Evolutionary conservation across 1,139 yeast species (phyloP), one percentile per base, ranked within the genome.

Genomic region (Debaryomycetaceae sp.): DNA sequence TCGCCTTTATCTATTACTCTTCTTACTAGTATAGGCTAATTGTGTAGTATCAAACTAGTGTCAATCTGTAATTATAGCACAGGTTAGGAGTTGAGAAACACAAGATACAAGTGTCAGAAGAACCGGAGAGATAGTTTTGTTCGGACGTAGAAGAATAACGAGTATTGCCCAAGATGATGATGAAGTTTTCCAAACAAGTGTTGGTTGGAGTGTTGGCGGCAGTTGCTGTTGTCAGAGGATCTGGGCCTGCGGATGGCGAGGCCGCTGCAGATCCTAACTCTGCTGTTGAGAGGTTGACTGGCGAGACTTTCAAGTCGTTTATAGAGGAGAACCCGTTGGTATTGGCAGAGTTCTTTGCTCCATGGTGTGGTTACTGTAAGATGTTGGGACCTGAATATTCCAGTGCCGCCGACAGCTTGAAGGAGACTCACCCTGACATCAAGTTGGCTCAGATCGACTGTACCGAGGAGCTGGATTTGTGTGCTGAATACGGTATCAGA

Each of bases 341-440:
- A 18, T 74, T 92, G 52, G 92, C 96, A 31, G 98, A 92, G 72
- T 92, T 92, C 72, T 92, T 82, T 63, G 98, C 98, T 24, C 98
- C 98, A 59, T 92, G 98, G 98, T 92, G 98, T 75, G 98, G 98
- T 17, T 96, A 92, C 71, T 92, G 98, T 76, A 89, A 92, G 75
- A 80, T 80, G 45, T 75, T 92, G 51, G 98, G 92, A 17, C 98
- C 98, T 39, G 92, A 92, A 65, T 91, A 79, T 60, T 78, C 85
- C 51, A 65, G 77, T 55, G 98, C 98, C 39, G 97, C 98, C 40
- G 84, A 87, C 49, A 53, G 61, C 18, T 75, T 92, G 59, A 78
- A 77, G 50, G 81, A 75, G 36, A 67, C 84, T 48, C 58, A 69
- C 50, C 70, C 74, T 35, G 71, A 78, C 45, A 84, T 91, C 63